phyloP scores from a whole-genome alignment of 768 basidiomycete genomes.

The Cystofilobasidium ferigula region DNA sequence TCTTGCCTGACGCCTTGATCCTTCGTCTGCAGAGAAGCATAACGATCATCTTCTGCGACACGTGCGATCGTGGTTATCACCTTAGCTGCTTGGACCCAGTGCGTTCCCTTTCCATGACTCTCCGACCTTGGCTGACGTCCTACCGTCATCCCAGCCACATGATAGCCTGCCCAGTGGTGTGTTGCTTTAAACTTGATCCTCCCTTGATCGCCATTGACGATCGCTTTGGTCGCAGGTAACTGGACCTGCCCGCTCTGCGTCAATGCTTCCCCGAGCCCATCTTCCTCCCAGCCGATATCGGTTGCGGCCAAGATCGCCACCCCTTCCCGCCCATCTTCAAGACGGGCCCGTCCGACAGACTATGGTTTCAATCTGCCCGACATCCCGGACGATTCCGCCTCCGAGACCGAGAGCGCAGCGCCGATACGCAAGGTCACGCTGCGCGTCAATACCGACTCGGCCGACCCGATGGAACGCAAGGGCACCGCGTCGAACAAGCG shows the following conservation, averaged over 20 bases:
- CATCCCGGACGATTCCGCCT: background rate
- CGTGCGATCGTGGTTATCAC: slow-evolving; percentile 59
- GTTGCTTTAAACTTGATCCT: background rate
- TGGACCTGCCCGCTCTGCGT: slow-evolving; percentile 59
- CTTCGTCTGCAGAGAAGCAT: too few relatives aligned
- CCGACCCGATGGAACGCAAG: too few relatives aligned
- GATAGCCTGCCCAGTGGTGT: background rate
- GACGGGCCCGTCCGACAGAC: background rate
- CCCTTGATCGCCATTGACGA: background rate
- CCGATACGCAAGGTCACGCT: background rate
- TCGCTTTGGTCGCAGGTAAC: background rate
- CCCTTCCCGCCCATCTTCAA: background rate
- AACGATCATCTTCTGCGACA: slow-evolving; percentile 94
- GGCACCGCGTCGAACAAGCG: too few relatives aligned
- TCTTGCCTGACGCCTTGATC: background rate
- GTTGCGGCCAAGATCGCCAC: background rate
- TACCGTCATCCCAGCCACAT: background rate
- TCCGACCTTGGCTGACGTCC: too few relatives aligned
- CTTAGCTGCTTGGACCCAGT: slow-evolving; percentile 34
- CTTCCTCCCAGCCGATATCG: background rate
- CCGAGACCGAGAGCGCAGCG: background rate
- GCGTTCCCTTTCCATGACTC: background rate
- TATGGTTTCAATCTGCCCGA: background rate
- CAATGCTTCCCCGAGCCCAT: slow-evolving; percentile 6
- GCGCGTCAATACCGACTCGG: background rate